phyloP scores from a whole-genome alignment of 2,329 filamentous ascomycete species.

The Leptosphaerulina australis region DNA sequence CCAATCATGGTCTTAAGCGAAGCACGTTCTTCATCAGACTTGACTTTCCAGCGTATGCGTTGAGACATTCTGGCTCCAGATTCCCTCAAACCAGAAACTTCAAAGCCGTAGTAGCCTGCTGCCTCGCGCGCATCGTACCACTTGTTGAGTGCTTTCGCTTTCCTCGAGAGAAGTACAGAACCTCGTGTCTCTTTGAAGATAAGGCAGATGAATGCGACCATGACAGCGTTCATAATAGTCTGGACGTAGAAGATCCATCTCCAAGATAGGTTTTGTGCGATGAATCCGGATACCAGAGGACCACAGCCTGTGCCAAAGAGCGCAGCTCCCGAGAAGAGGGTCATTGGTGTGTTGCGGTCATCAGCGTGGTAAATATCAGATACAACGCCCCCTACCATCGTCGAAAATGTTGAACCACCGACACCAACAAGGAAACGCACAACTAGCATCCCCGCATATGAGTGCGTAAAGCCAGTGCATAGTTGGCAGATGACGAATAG shows the following conservation, averaged over 20 bases:
- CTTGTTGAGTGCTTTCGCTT: slow-evolving; percentile 73
- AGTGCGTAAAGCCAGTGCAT: slow-evolving; percentile 72
- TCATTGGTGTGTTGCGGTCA: slow-evolving; percentile 87
- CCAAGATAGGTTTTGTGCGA: slow-evolving; percentile 72
- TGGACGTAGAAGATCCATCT: slow-evolving; percentile 92
- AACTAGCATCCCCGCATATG: slow-evolving; percentile 74
- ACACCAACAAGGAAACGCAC: slow-evolving; percentile 77
- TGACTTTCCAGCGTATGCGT: slow-evolving; percentile 79
- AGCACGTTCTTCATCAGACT: slow-evolving; percentile 75
- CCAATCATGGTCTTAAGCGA: slow-evolving; percentile 72
- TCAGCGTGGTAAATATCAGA: slow-evolving; percentile 81
- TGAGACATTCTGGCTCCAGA: slow-evolving; percentile 44
- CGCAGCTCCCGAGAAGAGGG: slow-evolving; percentile 79
- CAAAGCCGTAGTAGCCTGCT: slow-evolving; percentile 64
- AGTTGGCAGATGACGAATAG: slow-evolving; percentile 75
- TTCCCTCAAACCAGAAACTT: slow-evolving; percentile 47
- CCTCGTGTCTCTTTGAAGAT: slow-evolving; percentile 84
- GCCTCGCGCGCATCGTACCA: slow-evolving; percentile 79
- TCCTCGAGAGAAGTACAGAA: slow-evolving; percentile 76
- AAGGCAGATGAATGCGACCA: slow-evolving; percentile 68
- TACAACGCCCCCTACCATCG: slow-evolving; percentile 91
- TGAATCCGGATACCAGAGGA: slow-evolving; percentile 72
- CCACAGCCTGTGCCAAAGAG: slow-evolving; percentile 81
- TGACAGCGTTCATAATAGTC: slow-evolving; percentile 68
- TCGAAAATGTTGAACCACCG: slow-evolving; percentile 80